Percentiles rank a stretch among this genome's conserved stretches.
Evolutionary conservation across 306 rosid genomes (phyloP).

Genomic region (Hippophae rhamnoides): DNA sequence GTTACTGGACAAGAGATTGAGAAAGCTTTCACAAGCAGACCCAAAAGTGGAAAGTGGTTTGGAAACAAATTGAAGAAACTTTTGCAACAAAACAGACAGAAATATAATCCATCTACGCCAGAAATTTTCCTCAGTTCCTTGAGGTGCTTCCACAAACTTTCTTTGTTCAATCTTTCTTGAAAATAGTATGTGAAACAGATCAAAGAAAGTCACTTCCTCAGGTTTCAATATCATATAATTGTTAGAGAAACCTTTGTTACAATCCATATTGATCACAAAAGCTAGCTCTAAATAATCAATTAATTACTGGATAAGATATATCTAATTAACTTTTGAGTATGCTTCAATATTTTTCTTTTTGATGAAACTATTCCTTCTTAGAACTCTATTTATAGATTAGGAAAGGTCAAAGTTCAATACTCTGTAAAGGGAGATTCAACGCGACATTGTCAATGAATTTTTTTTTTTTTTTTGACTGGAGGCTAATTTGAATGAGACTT

Average conservation of each 20-base stretch:
- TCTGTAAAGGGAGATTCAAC: no score
- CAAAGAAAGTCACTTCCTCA: constrained; percentile 38
- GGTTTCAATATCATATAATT: constrained; percentile 48
- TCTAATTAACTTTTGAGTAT: no score
- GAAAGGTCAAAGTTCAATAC: no score
- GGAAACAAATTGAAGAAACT: constrained; percentile 20
- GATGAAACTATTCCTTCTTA: no score
- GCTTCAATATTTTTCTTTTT: no score
- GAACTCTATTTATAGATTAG: no score
- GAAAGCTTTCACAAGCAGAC: constrained; percentile 21
- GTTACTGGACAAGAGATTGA: constrained; percentile 40
- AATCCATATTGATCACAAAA: constrained; percentile 8
- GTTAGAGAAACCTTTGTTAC: constrained; percentile 36
- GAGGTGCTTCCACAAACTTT: constrained; percentile 33
- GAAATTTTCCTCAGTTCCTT: constrained; percentile 22
- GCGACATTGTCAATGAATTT: no score
- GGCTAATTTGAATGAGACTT: no score
- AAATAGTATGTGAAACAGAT: constrained; percentile 34
- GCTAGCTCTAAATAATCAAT: no score
- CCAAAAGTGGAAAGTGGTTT: constrained; percentile 42
- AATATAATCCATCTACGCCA: constrained; percentile 46
- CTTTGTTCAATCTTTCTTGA: constrained; percentile 28
- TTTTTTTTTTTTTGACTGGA: neutral
- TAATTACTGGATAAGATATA: no score
- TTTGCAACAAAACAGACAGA: constrained; percentile 46